Percentiles rank a stretch among this genome's conserved stretches.
These are phyloP conservation scores for Thraustochytrium sp. DNA, from an alignment of 352 stramenopile species.

Conservation along the genomic window DNA sequence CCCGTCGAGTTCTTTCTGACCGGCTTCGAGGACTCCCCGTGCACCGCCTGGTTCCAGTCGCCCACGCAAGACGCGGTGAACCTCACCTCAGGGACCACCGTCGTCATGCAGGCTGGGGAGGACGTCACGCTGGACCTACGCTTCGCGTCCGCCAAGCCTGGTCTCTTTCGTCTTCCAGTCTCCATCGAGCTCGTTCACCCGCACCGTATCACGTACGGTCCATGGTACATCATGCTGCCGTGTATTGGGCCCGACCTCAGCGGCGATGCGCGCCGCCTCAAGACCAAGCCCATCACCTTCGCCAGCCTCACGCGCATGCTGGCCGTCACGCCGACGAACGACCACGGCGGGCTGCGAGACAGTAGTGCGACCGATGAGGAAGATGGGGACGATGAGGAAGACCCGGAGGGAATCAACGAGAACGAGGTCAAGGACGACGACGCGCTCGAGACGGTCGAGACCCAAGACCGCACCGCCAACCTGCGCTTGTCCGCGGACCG, in stretches of 20 bases:
- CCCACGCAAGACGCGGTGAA: neutral
- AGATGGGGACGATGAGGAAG: neutral
- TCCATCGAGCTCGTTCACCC: conserved; percentile 1
- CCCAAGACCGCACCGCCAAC: too few species aligned
- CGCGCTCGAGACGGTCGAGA: too few species aligned
- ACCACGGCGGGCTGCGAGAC: neutral
- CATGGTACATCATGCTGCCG: conserved; percentile 15
- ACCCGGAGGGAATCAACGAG: neutral
- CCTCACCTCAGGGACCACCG: neutral
- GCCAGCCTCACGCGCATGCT: neutral
- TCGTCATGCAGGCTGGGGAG: neutral
- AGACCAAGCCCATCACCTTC: neutral
- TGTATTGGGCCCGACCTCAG: neutral
- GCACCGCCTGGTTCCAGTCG: neutral
- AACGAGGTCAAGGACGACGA: neutral
- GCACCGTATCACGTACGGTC: neutral
- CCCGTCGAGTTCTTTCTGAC: neutral
- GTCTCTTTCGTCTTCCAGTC: conserved; percentile 13
- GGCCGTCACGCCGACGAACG: neutral
- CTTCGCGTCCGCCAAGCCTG: neutral
- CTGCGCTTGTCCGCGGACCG: neutral
- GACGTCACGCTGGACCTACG: neutral
- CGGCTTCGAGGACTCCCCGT: neutral
- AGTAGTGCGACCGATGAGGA: neutral
- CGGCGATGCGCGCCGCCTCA: neutral